Evolutionary conservation across 805 yeast species (phyloP).

Genomic region (Candida corydali): DNA sequence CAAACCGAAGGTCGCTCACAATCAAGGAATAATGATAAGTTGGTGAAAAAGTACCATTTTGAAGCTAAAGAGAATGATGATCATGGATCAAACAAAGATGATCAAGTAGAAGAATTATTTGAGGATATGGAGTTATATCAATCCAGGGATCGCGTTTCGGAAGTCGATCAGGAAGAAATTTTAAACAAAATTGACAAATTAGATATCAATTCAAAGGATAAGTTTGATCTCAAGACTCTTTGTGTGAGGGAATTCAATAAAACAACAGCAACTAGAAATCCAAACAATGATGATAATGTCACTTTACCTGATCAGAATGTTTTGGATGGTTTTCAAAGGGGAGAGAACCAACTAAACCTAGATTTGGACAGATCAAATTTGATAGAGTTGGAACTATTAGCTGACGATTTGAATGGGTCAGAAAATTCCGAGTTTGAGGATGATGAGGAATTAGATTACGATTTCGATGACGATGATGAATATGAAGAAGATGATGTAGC

Average conservation of each 20-base stretch:
- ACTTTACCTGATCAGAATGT: constrained; percentile 1
- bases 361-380: constrained; percentile 34
- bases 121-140: constrained; percentile 25
- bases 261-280: too few species aligned
- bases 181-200: constrained; percentile 23
- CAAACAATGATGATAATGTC: too few species aligned
- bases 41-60: too few species aligned
- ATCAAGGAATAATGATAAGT: too few species aligned
- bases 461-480: constrained; percentile 30
- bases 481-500: constrained; percentile 36
- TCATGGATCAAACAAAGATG: neutral
- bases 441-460: constrained; percentile 36
- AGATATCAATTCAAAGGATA: constrained; percentile 25
- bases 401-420: constrained; percentile 41
- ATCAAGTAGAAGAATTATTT: constrained; percentile 25
- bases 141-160: neutral
- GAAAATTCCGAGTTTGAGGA: constrained; percentile 21
- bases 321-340: constrained; percentile 1
- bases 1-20: neutral
- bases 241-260: constrained; percentile 17
- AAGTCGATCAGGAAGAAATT: constrained; percentile 16
- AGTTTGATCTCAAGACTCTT: constrained; percentile 20
- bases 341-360: constrained; percentile 9
- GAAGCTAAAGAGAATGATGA: neutral
- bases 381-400: constrained; percentile 50